Conservation (phyloP, 768 basidiomycete genomes). For the Mycena venus region DNA sequence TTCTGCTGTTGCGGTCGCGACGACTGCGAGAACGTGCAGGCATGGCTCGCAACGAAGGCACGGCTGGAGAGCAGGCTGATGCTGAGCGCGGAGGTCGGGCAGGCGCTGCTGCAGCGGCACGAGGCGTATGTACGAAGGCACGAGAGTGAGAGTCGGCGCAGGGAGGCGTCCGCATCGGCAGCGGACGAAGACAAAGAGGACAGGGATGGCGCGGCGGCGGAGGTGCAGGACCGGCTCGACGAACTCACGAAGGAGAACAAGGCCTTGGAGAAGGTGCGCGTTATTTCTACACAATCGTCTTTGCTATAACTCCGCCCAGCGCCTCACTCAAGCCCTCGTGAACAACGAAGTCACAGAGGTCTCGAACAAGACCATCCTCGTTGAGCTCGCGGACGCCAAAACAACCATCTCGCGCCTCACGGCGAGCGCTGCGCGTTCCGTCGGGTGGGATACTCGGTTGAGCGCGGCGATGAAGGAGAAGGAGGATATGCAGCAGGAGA, state of each 20-base stretch:
- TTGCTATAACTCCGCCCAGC: slow-evolving; percentile 55
- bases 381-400: slow-evolving; percentile 83
- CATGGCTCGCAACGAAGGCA: slow-evolving; percentile 75
- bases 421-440: slow-evolving; percentile 76
- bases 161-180: slow-evolving; percentile 17
- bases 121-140: slow-evolving; percentile 86
- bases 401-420: slow-evolving; percentile 75
- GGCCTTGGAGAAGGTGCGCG: slow-evolving; percentile 68
- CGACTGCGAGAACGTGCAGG: slow-evolving; percentile 73
- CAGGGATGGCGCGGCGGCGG: slow-evolving; percentile 26
- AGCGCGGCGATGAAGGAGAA: slow-evolving; percentile 77
- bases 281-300: neutral
- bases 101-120: slow-evolving; percentile 87
- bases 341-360: slow-evolving; percentile 87
- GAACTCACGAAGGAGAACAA: slow-evolving; percentile 69
- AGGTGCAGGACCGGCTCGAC: slow-evolving; percentile 49
- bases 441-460: slow-evolving; percentile 79
- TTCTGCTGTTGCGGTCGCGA: slow-evolving; percentile 77
- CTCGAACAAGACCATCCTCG: slow-evolving; percentile 79
- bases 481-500: slow-evolving; percentile 89
- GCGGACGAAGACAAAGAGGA: slow-evolving; percentile 37
- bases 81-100: slow-evolving; percentile 94
- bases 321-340: slow-evolving; percentile 78
- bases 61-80: slow-evolving; percentile 83
- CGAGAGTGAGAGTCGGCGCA: slow-evolving; percentile 60